Evolutionary conservation across 148 eudicot genomes (phyloP), one percentile per base, ranked within the genome.

Genomic region (Heliamphora exappendiculata): DNA sequence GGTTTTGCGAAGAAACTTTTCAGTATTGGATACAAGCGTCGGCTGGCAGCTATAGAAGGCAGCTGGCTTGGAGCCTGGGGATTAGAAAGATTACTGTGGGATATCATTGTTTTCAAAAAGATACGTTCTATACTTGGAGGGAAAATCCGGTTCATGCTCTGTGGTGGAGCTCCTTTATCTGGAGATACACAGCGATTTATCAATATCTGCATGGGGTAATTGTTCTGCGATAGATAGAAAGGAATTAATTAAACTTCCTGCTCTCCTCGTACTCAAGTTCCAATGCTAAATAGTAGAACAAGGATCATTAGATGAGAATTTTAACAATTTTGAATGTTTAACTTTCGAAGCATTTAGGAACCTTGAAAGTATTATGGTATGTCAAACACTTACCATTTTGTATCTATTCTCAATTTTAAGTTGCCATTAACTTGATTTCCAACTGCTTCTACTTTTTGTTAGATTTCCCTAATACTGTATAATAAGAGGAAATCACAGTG

Each of bases 91-190:
- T 73, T 76, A 24, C 60, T 92, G 41, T 94, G 98, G 98, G 98
- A 94, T 81, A 79, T 68, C 12, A 59, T 94, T 74, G 80, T 94
- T 60, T 94, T 90, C 76, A 86, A 86, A 49, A 87, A 81, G 82
- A 84, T 94, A 74, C 85, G 86, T 50, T 87, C 98, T 76, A 80
- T 92, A 70, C 93, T 94, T 75, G 98, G 98, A 67, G 98, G 98
- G 55, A 82, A 83, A 41, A 89, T 92, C 64, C 95, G 97, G 47
- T 89, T 89, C 76, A 94, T 94, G 97, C 92, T 94, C 20, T 94
- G 97, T 73, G 98, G 98, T 80, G 98, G 97, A 75, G 98, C 98
- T 79, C 98, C 98, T 75, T 85, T 94, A 82, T 90, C 97, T 55
- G 92, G 87, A 72, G 97, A 92, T 75, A 84, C 97, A 17, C 98